These are phyloP conservation scores for Synchytrium microbalum DNA, from an alignment of 371 early-diverging fungal genomes.

Conservation along the genomic window DNA sequence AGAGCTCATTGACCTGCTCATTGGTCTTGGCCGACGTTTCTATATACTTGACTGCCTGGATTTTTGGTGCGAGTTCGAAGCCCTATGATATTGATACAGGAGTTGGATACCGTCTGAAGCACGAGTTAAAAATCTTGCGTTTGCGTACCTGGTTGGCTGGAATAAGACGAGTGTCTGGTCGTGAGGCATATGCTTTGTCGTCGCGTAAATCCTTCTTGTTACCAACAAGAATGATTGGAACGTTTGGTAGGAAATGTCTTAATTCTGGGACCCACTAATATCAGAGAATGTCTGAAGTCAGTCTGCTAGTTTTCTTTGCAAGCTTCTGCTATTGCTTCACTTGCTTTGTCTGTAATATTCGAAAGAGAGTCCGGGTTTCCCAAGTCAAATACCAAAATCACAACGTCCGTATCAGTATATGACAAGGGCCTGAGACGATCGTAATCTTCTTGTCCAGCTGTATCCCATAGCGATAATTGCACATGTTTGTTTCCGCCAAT, in stretches of 20 bases:
- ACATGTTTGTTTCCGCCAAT: constrained; percentile 20
- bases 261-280: not conserved
- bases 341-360: constrained; percentile 29
- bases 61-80: too few species aligned
- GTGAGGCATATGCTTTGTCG: too few species aligned
- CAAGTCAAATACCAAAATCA: constrained; percentile 54
- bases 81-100: too few species aligned
- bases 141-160: too few species aligned
- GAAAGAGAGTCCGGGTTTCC: constrained; percentile 17
- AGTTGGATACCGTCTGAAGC: too few species aligned
- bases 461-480: constrained; percentile 95
- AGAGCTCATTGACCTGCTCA: too few species aligned
- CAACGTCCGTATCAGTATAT: constrained; percentile 94
- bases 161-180: too few species aligned
- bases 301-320: not conserved
- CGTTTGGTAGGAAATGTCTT: not conserved
- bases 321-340: not conserved
- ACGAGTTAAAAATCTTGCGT: too few species aligned
- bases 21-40: too few species aligned
- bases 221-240: constrained; percentile 68
- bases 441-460: constrained; percentile 95
- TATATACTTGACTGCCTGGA: too few species aligned
- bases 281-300: not conserved
- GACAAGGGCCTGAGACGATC: constrained; percentile 93
- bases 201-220: constrained; percentile 87